Conservation (phyloP, 2,329 filamentous ascomycete species). For the Chalaropsis ovoidea region DNA sequence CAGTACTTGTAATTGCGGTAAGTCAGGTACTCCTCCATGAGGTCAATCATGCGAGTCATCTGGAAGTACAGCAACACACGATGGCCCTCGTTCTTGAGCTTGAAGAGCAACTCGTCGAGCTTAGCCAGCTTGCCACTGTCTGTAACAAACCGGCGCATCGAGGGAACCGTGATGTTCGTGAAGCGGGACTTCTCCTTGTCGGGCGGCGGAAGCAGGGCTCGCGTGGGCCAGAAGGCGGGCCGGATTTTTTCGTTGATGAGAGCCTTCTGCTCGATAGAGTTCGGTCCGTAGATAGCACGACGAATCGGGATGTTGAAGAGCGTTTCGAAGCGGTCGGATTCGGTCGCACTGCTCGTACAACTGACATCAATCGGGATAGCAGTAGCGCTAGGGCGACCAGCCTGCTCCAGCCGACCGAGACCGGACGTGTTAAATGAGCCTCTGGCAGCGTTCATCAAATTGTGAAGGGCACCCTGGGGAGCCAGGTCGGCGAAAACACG, state of each 20-base stretch:
- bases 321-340: conserved; percentile 41
- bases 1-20: conserved; percentile 99
- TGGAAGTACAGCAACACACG: conserved; percentile 98
- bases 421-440: conserved; percentile 57
- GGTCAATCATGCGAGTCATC: conserved; percentile 99
- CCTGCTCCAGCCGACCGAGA: conserved; percentile 68
- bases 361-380: conserved; percentile 78
- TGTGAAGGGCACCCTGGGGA: conserved; percentile 59
- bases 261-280: conserved; percentile 56
- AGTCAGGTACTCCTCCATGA: conserved; percentile 98
- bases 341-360: conserved; percentile 56
- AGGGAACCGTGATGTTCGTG: conserved; percentile 84
- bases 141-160: conserved; percentile 94
- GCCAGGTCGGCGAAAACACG: conserved; percentile 59
- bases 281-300: conserved; percentile 60
- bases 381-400: conserved; percentile 64
- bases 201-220: conserved; percentile 62
- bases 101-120: conserved; percentile 73
- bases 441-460: conserved; percentile 68
- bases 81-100: conserved; percentile 85
- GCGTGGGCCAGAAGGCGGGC: conserved; percentile 51
- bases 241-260: conserved; percentile 66
- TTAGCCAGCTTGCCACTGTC: conserved; percentile 94
- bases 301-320: conserved; percentile 71
- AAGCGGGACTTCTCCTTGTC: conserved; percentile 74